Percentiles rank a stretch among this genome's conserved stretches.
Evolutionary conservation across 1,139 yeast genomes (phyloP).

Genomic region (Geotrichum candidum): DNA sequence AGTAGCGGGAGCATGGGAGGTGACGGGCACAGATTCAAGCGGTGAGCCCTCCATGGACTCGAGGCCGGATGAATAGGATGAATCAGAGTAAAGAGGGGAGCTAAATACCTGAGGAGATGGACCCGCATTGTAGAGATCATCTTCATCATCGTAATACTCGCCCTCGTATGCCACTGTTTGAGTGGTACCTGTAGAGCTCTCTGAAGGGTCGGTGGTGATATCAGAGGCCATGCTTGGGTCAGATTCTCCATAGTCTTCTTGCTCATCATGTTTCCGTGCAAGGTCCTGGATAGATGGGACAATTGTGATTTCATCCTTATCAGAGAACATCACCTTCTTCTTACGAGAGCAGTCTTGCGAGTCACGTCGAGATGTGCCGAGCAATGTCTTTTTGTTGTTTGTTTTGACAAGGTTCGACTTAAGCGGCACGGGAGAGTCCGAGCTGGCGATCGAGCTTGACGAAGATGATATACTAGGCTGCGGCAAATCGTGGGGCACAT

Average conservation of each 20-base stretch:
- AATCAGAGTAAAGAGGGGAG: conserved; percentile 12
- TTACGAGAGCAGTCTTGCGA: conserved; percentile 3
- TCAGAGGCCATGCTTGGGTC: neutral
- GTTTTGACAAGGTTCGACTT: conserved; percentile 22
- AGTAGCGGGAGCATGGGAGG: neutral
- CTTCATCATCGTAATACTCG: conserved; percentile 1
- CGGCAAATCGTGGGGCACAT: neutral
- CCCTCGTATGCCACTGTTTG: neutral
- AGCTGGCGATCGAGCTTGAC: neutral
- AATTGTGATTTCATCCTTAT: conserved; percentile 16
- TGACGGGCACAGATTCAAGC: neutral
- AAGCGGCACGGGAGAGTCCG: conserved; percentile 13
- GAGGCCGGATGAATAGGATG: conserved; percentile 11
- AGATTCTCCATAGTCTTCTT: conserved; percentile 1
- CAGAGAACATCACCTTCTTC: conserved; percentile 18
- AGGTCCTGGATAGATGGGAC: conserved; percentile 14
- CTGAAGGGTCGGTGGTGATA: neutral
- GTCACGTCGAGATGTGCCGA: neutral
- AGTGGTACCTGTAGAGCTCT: neutral
- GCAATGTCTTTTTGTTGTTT: neutral
- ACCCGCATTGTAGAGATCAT: conserved; percentile 10
- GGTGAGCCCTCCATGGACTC: conserved; percentile 14
- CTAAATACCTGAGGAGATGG: conserved; percentile 6
- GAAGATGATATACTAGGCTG: neutral
- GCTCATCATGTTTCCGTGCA: conserved; percentile 2